phyloP scores from a whole-genome alignment of 495 filamentous ascomycete genomes.

The Penicillium bovifimosum region DNA sequence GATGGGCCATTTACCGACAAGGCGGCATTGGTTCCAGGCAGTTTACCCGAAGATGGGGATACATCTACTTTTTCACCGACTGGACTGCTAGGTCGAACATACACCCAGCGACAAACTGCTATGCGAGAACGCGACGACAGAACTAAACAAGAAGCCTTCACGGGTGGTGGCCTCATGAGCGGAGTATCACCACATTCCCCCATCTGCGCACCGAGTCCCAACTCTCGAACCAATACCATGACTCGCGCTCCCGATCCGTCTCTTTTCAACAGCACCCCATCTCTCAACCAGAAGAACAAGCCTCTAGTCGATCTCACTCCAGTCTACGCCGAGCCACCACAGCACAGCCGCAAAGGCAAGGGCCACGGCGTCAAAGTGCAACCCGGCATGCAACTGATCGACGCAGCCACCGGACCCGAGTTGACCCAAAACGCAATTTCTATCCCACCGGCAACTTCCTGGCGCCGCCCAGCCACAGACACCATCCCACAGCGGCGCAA shows the following conservation, averaged over 20 bases:
- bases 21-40: constrained; percentile 11
- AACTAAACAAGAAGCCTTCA: constrained; percentile 25
- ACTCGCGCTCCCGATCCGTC: constrained; percentile 26
- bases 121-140: constrained; percentile 50
- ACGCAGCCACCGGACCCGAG: constrained; percentile 56
- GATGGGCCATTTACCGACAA: constrained; percentile 6
- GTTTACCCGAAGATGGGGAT: constrained; percentile 23
- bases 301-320: constrained; percentile 75
- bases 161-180: constrained; percentile 18
- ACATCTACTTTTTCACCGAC: constrained; percentile 48
- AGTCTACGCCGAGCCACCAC: constrained; percentile 66
- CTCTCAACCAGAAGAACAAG: constrained; percentile 41
- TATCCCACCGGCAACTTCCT: constrained; percentile 49
- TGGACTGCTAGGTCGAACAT: constrained; percentile 58
- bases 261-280: constrained; percentile 23
- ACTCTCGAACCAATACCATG: constrained; percentile 37
- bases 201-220: constrained; percentile 9
- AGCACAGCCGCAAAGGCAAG: constrained; percentile 62
- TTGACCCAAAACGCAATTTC: constrained; percentile 33
- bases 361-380: constrained; percentile 65
- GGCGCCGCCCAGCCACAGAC: constrained; percentile 37
- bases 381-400: constrained; percentile 56
- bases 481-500: constrained; percentile 23
- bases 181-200: constrained; percentile 9
- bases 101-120: constrained; percentile 54